These are phyloP conservation scores for Plasmodium adleri DNA, from an alignment of 169 alveolate genomes.

Conservation along the genomic window DNA sequence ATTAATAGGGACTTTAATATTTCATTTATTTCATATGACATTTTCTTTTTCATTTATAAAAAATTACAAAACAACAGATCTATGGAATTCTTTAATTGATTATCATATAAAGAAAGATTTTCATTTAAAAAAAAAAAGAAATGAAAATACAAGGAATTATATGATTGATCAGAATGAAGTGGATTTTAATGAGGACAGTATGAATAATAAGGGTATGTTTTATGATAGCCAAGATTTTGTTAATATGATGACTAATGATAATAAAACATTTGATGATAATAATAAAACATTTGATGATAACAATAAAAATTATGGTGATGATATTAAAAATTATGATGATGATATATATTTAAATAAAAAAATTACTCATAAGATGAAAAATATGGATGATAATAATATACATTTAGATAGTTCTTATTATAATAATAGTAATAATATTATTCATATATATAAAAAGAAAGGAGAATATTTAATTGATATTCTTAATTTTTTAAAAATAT, in stretches of 20 bases:
- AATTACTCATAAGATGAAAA: neutral
- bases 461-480: slow-evolving; percentile 63
- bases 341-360: neutral
- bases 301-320: neutral
- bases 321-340: too few species aligned
- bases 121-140: slow-evolving; percentile 14
- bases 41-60: slow-evolving; percentile 54
- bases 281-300: too few species aligned
- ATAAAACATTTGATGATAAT: too few species aligned
- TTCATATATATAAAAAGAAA: slow-evolving; percentile 53
- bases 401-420: neutral
- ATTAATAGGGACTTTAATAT: slow-evolving; percentile 56
- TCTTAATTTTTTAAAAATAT: slow-evolving; percentile 20
- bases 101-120: slow-evolving; percentile 61
- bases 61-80: slow-evolving; percentile 57
- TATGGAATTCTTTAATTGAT: slow-evolving; percentile 70
- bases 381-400: too few species aligned
- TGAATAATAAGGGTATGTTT: neutral
- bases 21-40: slow-evolving; percentile 55
- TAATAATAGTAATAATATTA: slow-evolving; percentile 11
- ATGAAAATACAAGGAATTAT: neutral
- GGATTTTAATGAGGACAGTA: neutral
- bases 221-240: neutral
- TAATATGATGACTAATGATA: neutral
- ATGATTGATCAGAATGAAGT: neutral